Evolutionary conservation across 208 protist species (phyloP).

Genomic region (Spongospora subterranea): DNA sequence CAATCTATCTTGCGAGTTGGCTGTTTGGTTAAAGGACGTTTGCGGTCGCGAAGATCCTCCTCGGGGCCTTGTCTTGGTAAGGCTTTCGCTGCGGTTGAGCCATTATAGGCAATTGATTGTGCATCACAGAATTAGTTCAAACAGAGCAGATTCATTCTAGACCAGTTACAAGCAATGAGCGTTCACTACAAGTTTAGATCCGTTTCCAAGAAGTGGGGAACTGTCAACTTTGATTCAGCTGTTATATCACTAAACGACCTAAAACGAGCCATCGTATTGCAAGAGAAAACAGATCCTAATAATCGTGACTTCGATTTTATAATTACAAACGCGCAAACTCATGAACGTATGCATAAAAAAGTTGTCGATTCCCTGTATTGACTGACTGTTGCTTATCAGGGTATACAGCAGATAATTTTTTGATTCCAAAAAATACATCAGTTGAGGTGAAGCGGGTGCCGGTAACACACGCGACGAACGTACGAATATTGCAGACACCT

Average conservation of each 20-base stretch:
- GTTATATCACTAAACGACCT: conserved; percentile 46
- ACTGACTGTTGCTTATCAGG: background rate
- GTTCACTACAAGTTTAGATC: conserved; percentile 57
- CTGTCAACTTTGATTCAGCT: conserved; percentile 36
- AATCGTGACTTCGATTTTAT: conserved; percentile 55
- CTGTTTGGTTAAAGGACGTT: too few relatives aligned
- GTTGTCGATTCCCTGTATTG: background rate
- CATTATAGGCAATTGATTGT: too few relatives aligned
- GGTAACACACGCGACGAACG: background rate
- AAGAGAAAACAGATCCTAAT: conserved; percentile 38
- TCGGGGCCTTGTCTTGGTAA: too few relatives aligned
- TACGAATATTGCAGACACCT: background rate
- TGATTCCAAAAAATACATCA: conserved; percentile 52
- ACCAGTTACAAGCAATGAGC: conserved; percentile 5
- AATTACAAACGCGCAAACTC: conserved; percentile 32
- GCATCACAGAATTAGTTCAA: too few relatives aligned
- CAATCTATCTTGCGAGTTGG: too few relatives aligned
- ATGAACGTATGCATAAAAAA: background rate
- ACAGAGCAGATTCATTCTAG: too few relatives aligned
- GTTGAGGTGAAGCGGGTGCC: conserved; percentile 32
- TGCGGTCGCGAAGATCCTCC: too few relatives aligned
- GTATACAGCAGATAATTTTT: conserved; percentile 6
- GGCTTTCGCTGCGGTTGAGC: too few relatives aligned
- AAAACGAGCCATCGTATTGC: conserved; percentile 9
- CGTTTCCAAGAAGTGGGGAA: conserved; percentile 47